Percentiles rank a stretch among this genome's conserved stretches.
Evolutionary conservation across 345 rosid species (phyloP).

Genomic region (Fremontodendron californicum): DNA sequence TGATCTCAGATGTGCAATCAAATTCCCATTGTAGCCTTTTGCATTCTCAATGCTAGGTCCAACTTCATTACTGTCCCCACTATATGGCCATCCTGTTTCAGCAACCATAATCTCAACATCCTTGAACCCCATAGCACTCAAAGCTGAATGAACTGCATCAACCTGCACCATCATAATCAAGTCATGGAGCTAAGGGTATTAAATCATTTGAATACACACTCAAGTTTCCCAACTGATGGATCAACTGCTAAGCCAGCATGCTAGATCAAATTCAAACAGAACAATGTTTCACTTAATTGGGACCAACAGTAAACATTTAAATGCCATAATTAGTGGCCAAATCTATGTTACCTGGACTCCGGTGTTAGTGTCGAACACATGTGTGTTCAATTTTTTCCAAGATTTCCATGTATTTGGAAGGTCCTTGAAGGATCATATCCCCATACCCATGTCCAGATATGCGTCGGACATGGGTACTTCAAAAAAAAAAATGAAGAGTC

Average conservation of each 20-base stretch:
- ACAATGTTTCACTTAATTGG: not conserved
- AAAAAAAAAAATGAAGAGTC: too few species aligned
- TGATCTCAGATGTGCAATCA: constrained; percentile 75
- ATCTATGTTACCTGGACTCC: too few species aligned
- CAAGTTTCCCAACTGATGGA: not conserved
- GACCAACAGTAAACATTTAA: not conserved
- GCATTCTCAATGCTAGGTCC: constrained; percentile 85
- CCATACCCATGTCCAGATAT: too few species aligned
- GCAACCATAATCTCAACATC: constrained; percentile 78
- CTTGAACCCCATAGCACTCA: constrained; percentile 69
- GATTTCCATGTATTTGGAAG: too few species aligned
- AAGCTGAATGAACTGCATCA: constrained; percentile 81
- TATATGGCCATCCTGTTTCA: constrained; percentile 93
- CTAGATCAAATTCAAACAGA: not conserved
- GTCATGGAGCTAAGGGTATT: not conserved
- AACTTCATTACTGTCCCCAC: constrained; percentile 69
- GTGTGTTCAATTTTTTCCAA: too few species aligned
- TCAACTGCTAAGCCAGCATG: not conserved
- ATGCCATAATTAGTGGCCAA: not conserved
- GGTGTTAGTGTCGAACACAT: too few species aligned
- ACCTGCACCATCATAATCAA: constrained; percentile 39
- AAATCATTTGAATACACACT: not conserved
- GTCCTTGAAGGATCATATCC: too few species aligned
- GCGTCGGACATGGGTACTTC: too few species aligned
- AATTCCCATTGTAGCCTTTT: constrained; percentile 79